A percentile compares a stretch with the other conserved stretches of the same genome.
phyloP scores from a whole-genome alignment of 495 filamentous ascomycete species.

The Hyaloscypha bicolor region DNA sequence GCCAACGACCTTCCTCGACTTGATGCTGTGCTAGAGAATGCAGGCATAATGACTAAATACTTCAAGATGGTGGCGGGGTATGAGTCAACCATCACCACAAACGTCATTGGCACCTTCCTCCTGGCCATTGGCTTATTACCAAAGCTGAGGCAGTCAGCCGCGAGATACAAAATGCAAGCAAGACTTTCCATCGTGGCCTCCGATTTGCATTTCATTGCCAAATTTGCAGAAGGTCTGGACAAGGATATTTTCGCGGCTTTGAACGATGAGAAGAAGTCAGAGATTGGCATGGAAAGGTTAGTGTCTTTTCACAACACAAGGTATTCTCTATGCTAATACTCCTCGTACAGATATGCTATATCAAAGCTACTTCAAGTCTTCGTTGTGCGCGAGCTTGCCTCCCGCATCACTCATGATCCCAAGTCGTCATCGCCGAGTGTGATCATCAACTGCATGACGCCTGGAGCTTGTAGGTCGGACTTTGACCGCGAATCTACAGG shows the following conservation, averaged over 20 bases:
- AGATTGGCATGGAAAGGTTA: constrained; percentile 10
- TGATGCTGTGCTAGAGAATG: constrained; percentile 25
- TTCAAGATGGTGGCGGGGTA: constrained; percentile 11
- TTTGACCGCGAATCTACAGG: constrained; percentile 12
- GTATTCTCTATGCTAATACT: background rate
- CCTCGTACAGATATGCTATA: constrained; percentile 37
- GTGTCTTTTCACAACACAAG: background rate
- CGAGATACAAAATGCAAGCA: background rate
- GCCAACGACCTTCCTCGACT: constrained; percentile 10
- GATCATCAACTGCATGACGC: constrained; percentile 17
- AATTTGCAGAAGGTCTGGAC: constrained; percentile 14
- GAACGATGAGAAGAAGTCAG: constrained; percentile 20
- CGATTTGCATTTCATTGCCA: constrained; percentile 26
- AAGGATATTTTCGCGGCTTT: constrained; percentile 26
- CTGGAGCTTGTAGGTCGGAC: constrained; percentile 15
- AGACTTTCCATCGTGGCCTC: constrained; percentile 20
- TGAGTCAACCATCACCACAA: constrained; percentile 21
- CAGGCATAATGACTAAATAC: constrained; percentile 15
- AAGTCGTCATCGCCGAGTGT: constrained; percentile 6
- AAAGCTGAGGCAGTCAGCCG: constrained; percentile 13
- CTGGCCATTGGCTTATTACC: constrained; percentile 22
- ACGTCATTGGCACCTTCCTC: constrained; percentile 25
- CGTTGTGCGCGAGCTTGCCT: constrained; percentile 40
- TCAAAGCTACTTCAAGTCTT: constrained; percentile 55
- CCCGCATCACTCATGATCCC: background rate